Conservation (phyloP, 306 rosid species). For the Astragalus glycyphyllos region DNA sequence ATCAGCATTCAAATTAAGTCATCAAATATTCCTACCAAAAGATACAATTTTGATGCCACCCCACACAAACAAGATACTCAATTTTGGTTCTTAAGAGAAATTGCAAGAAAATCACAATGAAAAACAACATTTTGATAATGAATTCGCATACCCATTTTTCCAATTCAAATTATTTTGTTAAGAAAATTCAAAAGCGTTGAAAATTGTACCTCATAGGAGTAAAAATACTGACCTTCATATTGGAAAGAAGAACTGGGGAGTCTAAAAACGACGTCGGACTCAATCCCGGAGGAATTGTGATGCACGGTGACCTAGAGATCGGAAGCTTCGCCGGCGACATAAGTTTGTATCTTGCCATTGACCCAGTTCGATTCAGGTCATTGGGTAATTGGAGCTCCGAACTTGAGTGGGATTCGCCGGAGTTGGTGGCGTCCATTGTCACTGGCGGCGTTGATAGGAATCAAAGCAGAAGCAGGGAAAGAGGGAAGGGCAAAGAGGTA, state of each 20-base stretch:
- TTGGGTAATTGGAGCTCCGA: slow-evolving; percentile 37
- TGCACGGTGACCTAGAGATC: slow-evolving; percentile 89
- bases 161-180: background rate
- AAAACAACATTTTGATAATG: slow-evolving; percentile 28
- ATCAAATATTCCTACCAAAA: slow-evolving; percentile 47
- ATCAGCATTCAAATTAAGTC: slow-evolving; percentile 48
- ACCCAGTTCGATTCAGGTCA: slow-evolving; percentile 51
- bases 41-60: slow-evolving; percentile 30
- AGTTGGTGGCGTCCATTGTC: slow-evolving; percentile 54
- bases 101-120: slow-evolving; percentile 30
- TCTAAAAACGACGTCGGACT: slow-evolving; percentile 91
- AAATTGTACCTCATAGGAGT: background rate
- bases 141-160: slow-evolving; percentile 12
- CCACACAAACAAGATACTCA: slow-evolving; percentile 20
- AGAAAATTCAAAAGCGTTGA: slow-evolving; percentile 42
- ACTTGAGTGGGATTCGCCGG: slow-evolving; percentile 10
- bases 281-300: slow-evolving; percentile 82
- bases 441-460: background rate
- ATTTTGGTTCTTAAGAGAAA: slow-evolving; percentile 40
- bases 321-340: slow-evolving; percentile 97
- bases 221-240: slow-evolving; percentile 85
- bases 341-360: slow-evolving; percentile 74
- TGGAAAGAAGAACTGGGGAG: slow-evolving; percentile 86
- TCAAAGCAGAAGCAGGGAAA: slow-evolving; percentile 29
- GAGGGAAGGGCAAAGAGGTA: slow-evolving; percentile 59